Percentiles rank a stretch among this genome's conserved stretches.
Conservation (phyloP, 176 grass and related monocot genomes). For the Lolium multiflorum region DNA sequence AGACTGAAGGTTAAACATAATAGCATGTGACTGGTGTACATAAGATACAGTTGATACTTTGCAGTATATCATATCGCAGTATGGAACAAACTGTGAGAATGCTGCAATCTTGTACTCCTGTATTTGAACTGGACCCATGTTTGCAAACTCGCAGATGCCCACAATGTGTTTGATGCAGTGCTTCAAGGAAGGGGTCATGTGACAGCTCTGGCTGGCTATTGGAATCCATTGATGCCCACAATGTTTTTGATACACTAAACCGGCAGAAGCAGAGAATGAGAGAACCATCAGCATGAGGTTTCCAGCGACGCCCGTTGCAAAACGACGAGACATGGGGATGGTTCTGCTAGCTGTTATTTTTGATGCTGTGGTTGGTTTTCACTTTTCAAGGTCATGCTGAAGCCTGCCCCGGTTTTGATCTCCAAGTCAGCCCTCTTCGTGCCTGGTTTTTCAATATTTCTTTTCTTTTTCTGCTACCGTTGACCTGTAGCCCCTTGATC, state of each 20-base stretch:
- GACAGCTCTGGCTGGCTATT: slow-evolving; percentile 45
- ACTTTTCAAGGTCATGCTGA: background rate
- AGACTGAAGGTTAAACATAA: too few relatives aligned
- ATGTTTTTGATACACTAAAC: background rate
- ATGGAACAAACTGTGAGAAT: too few relatives aligned
- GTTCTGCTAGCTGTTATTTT: background rate
- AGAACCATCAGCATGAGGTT: background rate
- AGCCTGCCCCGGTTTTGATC: background rate
- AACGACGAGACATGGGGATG: background rate
- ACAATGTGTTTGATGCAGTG: slow-evolving; percentile 41
- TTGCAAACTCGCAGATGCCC: slow-evolving; percentile 3
- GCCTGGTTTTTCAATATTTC: background rate
- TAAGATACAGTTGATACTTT: too few relatives aligned
- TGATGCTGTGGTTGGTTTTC: background rate
- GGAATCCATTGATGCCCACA: slow-evolving; percentile 41
- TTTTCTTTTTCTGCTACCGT: background rate
- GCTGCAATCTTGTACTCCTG: background rate
- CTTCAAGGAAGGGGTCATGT: slow-evolving; percentile 32
- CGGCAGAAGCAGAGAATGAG: background rate
- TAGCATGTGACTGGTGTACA: too few relatives aligned
- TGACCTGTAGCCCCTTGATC: background rate
- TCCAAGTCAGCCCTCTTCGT: background rate
- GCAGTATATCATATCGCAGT: too few relatives aligned
- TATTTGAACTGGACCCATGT: slow-evolving; percentile 51
- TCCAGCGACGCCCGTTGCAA: background rate